phyloP scores from a whole-genome alignment of 2,329 filamentous ascomycete genomes.

The Hirsutella thompsonii region DNA sequence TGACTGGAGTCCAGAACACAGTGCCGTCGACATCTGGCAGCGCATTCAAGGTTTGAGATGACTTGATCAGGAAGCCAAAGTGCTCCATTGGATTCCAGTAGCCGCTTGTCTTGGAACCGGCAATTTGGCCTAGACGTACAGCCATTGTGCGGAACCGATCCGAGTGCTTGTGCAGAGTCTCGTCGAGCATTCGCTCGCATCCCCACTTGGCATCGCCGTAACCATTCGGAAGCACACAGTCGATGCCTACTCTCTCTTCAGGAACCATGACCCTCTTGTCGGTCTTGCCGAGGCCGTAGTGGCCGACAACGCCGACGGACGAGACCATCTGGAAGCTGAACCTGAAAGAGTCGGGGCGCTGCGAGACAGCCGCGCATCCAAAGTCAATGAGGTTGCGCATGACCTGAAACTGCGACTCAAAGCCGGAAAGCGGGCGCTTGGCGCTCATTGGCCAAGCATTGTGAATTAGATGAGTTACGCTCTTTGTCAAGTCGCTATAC shows the following conservation, averaged over 20 bases:
- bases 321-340: constrained; percentile 27
- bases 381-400: constrained; percentile 34
- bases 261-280: constrained; percentile 19
- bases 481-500: constrained; percentile 22
- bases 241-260: constrained; percentile 26
- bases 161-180: constrained; percentile 30
- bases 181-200: constrained; percentile 35
- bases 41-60: constrained; percentile 27
- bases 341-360: background rate
- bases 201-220: constrained; percentile 38
- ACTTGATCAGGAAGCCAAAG: constrained; percentile 35
- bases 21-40: constrained; percentile 26
- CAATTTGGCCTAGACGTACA: constrained; percentile 37
- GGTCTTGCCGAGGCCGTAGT: constrained; percentile 9
- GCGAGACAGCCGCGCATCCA: constrained; percentile 17
- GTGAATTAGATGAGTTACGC: constrained; percentile 35
- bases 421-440: constrained; percentile 18
- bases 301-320: constrained; percentile 24
- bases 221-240: constrained; percentile 28
- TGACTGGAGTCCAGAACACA: constrained; percentile 32
- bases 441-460: constrained; percentile 38
- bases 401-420: constrained; percentile 28
- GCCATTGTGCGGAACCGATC: constrained; percentile 28
- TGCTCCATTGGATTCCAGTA: constrained; percentile 43
- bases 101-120: constrained; percentile 33